Conservation (phyloP, 1,284 basidiomycete species). For the Schizopora paradoxa region DNA sequence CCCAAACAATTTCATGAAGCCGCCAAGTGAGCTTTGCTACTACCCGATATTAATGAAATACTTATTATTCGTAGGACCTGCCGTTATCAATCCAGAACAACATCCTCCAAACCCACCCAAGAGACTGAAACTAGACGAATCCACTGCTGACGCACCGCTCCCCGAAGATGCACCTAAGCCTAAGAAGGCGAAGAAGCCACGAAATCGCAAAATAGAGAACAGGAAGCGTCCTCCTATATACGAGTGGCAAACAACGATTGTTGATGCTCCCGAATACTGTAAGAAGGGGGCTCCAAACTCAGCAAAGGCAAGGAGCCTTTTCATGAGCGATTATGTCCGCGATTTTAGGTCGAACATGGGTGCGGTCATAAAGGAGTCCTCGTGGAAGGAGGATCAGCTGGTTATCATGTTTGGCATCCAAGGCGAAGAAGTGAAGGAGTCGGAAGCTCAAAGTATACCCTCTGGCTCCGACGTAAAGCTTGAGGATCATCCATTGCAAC, state of each 20-base stretch:
- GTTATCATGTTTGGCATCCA: too few species aligned
- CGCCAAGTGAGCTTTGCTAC: too few species aligned
- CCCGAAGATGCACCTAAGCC: background rate
- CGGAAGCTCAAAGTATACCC: constrained; percentile 3
- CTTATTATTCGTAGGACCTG: too few species aligned
- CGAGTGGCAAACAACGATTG: constrained; percentile 11
- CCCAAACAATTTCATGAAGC: too few species aligned
- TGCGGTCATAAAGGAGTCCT: too few species aligned
- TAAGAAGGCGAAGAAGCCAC: background rate
- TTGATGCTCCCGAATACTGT: constrained; percentile 22
- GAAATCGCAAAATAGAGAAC: background rate
- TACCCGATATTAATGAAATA: too few species aligned
- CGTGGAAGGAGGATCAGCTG: too few species aligned
- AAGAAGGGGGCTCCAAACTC: constrained; percentile 14
- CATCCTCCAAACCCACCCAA: background rate
- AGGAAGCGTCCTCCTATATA: constrained; percentile 1
- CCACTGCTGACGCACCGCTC: background rate
- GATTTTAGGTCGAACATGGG: too few species aligned
- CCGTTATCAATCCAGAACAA: too few species aligned
- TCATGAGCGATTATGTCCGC: too few species aligned
- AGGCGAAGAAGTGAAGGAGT: too few species aligned
- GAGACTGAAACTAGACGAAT: background rate
- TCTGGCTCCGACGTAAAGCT: constrained; percentile 11
- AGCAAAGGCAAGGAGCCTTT: constrained; percentile 18
- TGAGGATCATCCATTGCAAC: constrained; percentile 1